These are phyloP conservation scores for Alternaria viburni DNA, from an alignment of 2,329 filamentous ascomycete genomes.

Conservation along the genomic window DNA sequence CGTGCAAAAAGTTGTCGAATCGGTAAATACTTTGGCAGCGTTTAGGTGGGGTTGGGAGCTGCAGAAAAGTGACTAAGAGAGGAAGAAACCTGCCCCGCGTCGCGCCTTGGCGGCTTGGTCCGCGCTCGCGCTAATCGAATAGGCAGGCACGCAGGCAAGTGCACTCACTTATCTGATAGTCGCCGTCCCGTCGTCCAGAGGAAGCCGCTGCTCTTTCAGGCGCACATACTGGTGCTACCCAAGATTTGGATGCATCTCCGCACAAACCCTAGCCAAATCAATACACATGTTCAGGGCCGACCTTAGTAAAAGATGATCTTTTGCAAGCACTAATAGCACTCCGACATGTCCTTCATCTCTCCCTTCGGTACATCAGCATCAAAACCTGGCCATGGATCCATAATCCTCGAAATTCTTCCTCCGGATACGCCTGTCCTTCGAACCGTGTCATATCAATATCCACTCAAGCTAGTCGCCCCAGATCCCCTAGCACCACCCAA, in stretches of 20 bases:
- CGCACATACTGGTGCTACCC: neutral
- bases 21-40: constrained; percentile 18
- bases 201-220: neutral
- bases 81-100: constrained; percentile 6
- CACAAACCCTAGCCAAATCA: neutral
- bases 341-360: constrained; percentile 55
- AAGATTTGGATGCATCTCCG: neutral
- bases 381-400: constrained; percentile 76
- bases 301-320: constrained; percentile 17
- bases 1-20: constrained; percentile 12
- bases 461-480: constrained; percentile 89
- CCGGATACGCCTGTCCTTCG: constrained; percentile 74
- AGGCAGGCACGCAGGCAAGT: neutral
- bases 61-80: constrained; percentile 11
- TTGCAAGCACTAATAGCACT: constrained; percentile 12
- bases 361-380: constrained; percentile 79
- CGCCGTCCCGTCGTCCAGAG: neutral
- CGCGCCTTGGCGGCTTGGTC: constrained; percentile 7
- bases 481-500: constrained; percentile 66
- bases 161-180: neutral
- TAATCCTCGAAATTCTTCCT: constrained; percentile 75
- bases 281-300: neutral
- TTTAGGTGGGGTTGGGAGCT: constrained; percentile 16
- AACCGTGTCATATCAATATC: constrained; percentile 86
- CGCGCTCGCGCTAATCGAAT: constrained; percentile 3